Evolutionary conservation across 2,329 filamentous ascomycete species (phyloP), one percentile per base, ranked within the genome.

Genomic region (Alternaria sp.): DNA sequence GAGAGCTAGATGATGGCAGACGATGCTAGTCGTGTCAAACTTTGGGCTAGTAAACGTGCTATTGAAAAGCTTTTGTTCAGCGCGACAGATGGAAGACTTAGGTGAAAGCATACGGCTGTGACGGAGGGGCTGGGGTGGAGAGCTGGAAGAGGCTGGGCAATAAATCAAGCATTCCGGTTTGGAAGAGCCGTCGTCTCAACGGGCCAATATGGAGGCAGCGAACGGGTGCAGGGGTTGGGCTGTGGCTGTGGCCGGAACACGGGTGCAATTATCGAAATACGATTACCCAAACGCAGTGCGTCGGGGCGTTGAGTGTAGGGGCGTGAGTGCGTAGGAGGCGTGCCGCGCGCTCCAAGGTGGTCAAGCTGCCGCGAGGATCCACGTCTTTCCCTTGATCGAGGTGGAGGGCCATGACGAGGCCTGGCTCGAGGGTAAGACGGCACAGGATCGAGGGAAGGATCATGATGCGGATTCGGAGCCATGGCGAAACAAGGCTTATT

Each of bases 71-170:
- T 52, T 52, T 52, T 40, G 9, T 30, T 12, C 28, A 32, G 19
- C 21, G 28, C 49, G 32, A 32, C 28, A 52, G 30, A n/a, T 25
- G 49, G 9, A 11, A 52, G 49, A 19, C 19, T 13, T 23, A 32
- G 21, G 49, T 36, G 49, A 11, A 15, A 23, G 49, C 28, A n/a
- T 30, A 15, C 28, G 49, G 30, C 30, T 52, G 49, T 40, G 32
- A 51, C 28, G 12, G 36, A 51, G 49, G 49, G 49, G 49, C 12
- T 54, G 51, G 36, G 32, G 13, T 43, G 30, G 21, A 21, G 32
- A 54, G 51, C 51, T 54, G 51, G 28, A 54, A 17, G 52, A 44
- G 52, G 52, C 52, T 54, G 52, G 36, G 52, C 52, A 54, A 54
- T 54, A 54, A 44, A 54, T 54, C 52, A 54, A 54, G 52, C 21